phyloP scores from a whole-genome alignment of 225 moss, liverwort and hornwort species.

The Sphagnum tenellum region DNA sequence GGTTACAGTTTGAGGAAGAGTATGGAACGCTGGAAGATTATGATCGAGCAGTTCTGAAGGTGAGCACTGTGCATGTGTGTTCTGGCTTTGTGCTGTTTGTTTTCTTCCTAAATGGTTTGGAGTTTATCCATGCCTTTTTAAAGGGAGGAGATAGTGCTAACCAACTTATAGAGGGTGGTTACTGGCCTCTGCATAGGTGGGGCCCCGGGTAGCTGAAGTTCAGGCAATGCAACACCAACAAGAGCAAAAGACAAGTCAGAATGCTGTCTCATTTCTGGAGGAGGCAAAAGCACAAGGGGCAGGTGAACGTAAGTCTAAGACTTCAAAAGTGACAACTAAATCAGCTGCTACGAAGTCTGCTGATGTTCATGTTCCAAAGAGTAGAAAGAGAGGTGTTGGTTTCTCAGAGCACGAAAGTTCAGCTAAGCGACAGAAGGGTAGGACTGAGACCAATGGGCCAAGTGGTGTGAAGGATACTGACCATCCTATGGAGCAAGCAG shows the following conservation, averaged over 20 bases:
- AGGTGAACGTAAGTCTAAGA: slow-evolving; percentile 24
- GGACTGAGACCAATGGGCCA: slow-evolving; percentile 10
- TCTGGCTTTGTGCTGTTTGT: background rate
- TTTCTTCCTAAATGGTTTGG: background rate
- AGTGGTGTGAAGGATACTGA: slow-evolving; percentile 14
- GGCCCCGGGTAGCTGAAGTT: slow-evolving; percentile 69
- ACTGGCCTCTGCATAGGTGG: slow-evolving; percentile 38
- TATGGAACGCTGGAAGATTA: slow-evolving; percentile 89
- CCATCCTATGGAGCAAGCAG: slow-evolving; percentile 24
- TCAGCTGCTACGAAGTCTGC: slow-evolving; percentile 5
- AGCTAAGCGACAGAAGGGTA: slow-evolving; percentile 49
- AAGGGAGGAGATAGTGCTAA: background rate
- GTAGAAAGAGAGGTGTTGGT: slow-evolving; percentile 65
- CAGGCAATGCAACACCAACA: slow-evolving; percentile 64
- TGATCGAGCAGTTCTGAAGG: slow-evolving; percentile 84
- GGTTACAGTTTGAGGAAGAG: slow-evolving; percentile 96
- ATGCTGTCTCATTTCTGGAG: slow-evolving; percentile 9
- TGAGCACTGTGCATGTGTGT: slow-evolving; percentile 8
- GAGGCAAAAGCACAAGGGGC: slow-evolving; percentile 23
- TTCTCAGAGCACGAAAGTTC: slow-evolving; percentile 39
- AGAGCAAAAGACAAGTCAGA: slow-evolving; percentile 28
- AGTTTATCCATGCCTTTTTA: background rate
- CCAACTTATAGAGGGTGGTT: background rate
- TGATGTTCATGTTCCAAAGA: slow-evolving; percentile 19
- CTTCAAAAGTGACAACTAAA: slow-evolving; percentile 15